phyloP scores from a whole-genome alignment of 2,329 filamentous ascomycete species.

The Cladorrhinum sp. region DNA sequence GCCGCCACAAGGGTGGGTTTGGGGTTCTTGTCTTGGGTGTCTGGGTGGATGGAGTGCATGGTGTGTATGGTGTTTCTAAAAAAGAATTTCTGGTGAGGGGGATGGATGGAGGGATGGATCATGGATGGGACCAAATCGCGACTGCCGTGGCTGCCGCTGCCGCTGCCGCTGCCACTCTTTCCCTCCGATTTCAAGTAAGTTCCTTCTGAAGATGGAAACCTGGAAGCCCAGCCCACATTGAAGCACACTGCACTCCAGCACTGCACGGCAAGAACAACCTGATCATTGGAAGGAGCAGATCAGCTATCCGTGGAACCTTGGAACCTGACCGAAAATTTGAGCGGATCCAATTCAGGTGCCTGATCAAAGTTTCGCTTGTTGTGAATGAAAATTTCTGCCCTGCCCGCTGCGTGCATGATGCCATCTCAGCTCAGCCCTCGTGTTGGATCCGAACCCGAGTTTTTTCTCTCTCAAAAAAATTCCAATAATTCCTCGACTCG shows the following conservation, averaged over 20 bases:
- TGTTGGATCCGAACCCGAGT: not conserved
- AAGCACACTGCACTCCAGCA: too few species aligned
- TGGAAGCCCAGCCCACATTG: too few species aligned
- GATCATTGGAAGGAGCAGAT: not conserved
- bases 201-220: too few species aligned
- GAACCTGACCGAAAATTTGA: not conserved
- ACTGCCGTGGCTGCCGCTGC: not conserved
- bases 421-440: not conserved
- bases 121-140: not conserved
- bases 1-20: not conserved
- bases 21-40: not conserved
- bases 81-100: constrained; percentile 15
- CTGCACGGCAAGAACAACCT: too few species aligned
- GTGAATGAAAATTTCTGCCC: not conserved
- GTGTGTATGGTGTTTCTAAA: constrained; percentile 24
- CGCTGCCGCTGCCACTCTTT: not conserved
- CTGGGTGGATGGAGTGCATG: not conserved
- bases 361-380: not conserved
- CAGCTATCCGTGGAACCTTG: not conserved
- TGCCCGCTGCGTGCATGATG: not conserved
- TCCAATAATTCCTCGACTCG: too few species aligned
- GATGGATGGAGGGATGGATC: not conserved
- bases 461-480: not conserved
- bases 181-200: not conserved
- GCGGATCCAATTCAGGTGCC: not conserved